A percentile compares a stretch with the other conserved stretches of the same genome.
These are phyloP conservation scores for Rhazya stricta DNA, from an alignment of 257 asterid genomes.

Conservation along the genomic window DNA sequence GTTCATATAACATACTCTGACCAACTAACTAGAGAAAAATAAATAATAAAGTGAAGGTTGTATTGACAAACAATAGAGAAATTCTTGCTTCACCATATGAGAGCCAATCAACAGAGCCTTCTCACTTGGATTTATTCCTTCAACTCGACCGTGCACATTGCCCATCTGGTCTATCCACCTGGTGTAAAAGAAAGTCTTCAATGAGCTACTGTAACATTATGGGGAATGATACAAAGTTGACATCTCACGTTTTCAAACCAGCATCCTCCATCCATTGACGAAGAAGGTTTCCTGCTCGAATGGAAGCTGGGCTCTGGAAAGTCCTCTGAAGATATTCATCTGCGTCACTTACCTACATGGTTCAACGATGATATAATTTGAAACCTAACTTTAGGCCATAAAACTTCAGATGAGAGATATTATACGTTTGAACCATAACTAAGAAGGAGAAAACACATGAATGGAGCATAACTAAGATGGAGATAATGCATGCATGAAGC, in stretches of 20 bases:
- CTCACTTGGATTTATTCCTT: constrained; percentile 72
- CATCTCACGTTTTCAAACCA: constrained; percentile 74
- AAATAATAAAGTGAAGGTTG: background rate
- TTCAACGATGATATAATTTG: constrained; percentile 3
- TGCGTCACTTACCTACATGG: constrained; percentile 88
- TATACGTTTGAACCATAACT: background rate
- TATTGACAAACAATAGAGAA: constrained; percentile 16
- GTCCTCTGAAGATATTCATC: constrained; percentile 78
- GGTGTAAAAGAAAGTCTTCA: constrained; percentile 24
- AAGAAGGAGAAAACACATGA: background rate
- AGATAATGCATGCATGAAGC: background rate
- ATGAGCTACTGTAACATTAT: constrained; percentile 8
- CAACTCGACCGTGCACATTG: constrained; percentile 80
- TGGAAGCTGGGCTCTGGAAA: constrained; percentile 87
- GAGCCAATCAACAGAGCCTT: constrained; percentile 91
- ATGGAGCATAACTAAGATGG: background rate
- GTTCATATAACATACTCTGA: constrained; percentile 7
- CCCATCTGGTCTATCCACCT: constrained; percentile 99
- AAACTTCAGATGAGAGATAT: background rate
- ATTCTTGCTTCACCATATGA: constrained; percentile 73
- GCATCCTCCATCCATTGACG: constrained; percentile 94
- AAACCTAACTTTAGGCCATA: background rate
- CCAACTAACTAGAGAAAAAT: constrained; percentile 4
- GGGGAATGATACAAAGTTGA: constrained; percentile 4
- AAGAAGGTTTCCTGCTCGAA: constrained; percentile 64